Evolutionary conservation across 768 basidiomycete species (phyloP).

Genomic region (Cantharellus anzutake): DNA sequence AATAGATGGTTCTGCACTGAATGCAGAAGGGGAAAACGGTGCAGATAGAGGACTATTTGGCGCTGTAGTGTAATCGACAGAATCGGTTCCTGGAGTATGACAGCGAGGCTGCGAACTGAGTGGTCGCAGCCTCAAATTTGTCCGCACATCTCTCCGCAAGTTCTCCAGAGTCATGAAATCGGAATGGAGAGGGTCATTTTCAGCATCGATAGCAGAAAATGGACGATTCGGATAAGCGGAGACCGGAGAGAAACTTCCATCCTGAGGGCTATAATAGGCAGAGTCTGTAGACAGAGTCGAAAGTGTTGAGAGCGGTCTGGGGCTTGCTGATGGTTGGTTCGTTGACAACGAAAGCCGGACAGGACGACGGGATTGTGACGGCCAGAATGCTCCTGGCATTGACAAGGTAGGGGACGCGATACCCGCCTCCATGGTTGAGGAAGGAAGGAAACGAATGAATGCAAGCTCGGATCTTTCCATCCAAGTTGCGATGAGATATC

Average conservation of each 20-base stretch:
- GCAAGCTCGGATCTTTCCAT: no score
- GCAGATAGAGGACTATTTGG: conserved; percentile 10
- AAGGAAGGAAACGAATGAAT: neutral
- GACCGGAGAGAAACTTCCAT: neutral
- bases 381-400: neutral
- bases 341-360: neutral
- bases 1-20: neutral
- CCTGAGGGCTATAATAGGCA: neutral
- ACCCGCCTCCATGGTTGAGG: neutral
- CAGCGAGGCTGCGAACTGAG: conserved; percentile 18
- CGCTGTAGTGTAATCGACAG: neutral
- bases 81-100: neutral
- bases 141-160: conserved; percentile 50
- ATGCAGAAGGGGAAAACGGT: neutral
- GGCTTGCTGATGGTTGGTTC: neutral
- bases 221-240: neutral
- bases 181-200: conserved; percentile 39
- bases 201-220: neutral
- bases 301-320: neutral
- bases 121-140: conserved; percentile 61
- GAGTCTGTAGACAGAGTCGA: neutral
- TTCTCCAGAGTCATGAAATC: conserved; percentile 49
- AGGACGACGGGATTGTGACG: neutral
- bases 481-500: no score
- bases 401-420: neutral